Conservation (phyloP, 2,329 filamentous ascomycete genomes). For the Ceratocystiopsis minuta region DNA sequence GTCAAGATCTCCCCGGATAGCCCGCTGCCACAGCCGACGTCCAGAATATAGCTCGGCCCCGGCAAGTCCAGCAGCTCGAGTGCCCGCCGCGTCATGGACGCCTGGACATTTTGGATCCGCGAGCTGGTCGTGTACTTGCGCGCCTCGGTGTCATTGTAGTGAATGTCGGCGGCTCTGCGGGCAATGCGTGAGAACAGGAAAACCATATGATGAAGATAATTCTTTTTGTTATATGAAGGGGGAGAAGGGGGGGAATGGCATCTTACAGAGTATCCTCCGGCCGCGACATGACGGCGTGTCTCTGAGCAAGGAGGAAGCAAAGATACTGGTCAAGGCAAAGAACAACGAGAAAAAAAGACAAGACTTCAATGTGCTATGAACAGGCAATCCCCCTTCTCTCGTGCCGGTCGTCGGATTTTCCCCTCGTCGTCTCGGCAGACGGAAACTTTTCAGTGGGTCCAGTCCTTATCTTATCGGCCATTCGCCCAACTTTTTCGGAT, state of each 20-base stretch:
- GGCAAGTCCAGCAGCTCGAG: conserved; percentile 75
- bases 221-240: too few species aligned
- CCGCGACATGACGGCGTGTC: conserved; percentile 56
- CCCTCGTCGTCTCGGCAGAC: too few species aligned
- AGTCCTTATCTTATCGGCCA: background rate
- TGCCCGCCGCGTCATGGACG: conserved; percentile 82
- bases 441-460: background rate
- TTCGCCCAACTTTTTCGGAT: background rate
- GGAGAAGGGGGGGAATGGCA: too few species aligned
- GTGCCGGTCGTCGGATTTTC: too few species aligned
- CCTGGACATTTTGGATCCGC: conserved; percentile 88
- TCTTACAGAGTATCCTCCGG: conserved; percentile 83
- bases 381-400: too few species aligned
- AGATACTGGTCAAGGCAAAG: too few species aligned
- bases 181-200: conserved; percentile 4
- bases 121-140: conserved; percentile 95
- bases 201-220: background rate
- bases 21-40: conserved; percentile 90
- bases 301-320: too few species aligned
- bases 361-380: too few species aligned
- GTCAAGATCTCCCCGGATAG: conserved; percentile 89
- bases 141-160: conserved; percentile 91
- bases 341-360: too few species aligned
- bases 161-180: conserved; percentile 74
- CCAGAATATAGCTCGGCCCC: conserved; percentile 72